phyloP scores from a whole-genome alignment of 148 eudicot species.

The Oxyria digyna region DNA sequence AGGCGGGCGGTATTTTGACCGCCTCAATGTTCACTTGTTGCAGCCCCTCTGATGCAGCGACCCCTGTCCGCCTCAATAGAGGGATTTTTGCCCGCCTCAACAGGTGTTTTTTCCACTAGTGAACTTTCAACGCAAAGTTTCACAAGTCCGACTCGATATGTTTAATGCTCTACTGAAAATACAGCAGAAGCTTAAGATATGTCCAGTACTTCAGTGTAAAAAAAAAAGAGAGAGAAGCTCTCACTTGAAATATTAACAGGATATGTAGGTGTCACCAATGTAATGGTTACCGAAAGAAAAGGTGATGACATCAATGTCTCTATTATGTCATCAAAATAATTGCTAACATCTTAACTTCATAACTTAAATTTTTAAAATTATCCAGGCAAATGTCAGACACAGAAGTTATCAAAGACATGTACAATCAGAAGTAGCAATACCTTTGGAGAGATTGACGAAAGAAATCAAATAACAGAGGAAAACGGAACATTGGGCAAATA shows the following conservation, averaged over 20 bases:
- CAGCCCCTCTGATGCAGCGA: too few relatives aligned
- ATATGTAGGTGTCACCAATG: not conserved
- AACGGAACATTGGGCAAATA: not conserved
- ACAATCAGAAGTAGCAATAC: not conserved
- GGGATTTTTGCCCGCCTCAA: too few relatives aligned
- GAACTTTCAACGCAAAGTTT: too few relatives aligned
- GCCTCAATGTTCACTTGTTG: too few relatives aligned
- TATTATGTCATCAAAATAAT: not conserved
- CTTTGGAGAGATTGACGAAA: not conserved
- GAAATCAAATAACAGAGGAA: not conserved
- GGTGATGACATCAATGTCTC: not conserved
- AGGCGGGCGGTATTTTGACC: too few relatives aligned
- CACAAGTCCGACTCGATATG: not conserved
- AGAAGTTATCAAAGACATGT: not conserved
- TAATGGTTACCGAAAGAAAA: not conserved
- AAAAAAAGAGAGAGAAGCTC: not conserved
- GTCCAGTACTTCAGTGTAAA: not conserved
- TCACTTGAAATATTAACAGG: not conserved
- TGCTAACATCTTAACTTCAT: not conserved
- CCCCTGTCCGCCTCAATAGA: too few relatives aligned
- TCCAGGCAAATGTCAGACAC: not conserved
- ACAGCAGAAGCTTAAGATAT: too few relatives aligned
- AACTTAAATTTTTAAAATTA: too few relatives aligned
- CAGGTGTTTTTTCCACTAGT: too few relatives aligned
- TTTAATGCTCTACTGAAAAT: not conserved